A percentile compares a stretch with the other conserved stretches of the same genome.
Evolutionary conservation across 2,329 filamentous ascomycete genomes (phyloP).

Genomic region (Beauveria brongniartii): DNA sequence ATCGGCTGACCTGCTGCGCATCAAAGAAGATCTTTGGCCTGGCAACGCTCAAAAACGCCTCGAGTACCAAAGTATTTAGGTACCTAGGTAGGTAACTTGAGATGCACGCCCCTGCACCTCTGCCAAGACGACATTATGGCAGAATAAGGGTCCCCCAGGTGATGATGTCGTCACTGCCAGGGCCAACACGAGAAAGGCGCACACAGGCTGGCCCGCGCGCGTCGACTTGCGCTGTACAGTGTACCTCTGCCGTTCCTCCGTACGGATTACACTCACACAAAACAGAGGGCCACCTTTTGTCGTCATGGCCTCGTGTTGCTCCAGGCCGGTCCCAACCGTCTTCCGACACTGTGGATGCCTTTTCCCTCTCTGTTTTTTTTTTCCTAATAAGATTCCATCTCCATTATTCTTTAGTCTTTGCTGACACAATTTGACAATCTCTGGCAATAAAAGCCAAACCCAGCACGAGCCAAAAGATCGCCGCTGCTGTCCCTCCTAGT

Average conservation of each 20-base stretch:
- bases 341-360: neutral
- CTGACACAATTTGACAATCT: neutral
- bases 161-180: neutral
- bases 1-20: no score
- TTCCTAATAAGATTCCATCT: neutral
- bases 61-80: neutral
- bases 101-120: neutral
- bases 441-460: no score
- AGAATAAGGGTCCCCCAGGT: neutral
- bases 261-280: neutral
- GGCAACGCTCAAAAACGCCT: neutral
- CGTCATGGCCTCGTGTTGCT: constrained; percentile 1
- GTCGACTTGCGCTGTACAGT: neutral
- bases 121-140: neutral
- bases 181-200: constrained; percentile 1
- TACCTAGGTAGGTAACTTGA: neutral
- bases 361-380: neutral
- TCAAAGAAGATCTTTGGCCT: neutral
- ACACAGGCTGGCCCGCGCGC: no score
- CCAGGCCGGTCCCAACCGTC: neutral
- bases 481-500: neutral
- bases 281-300: neutral
- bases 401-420: neutral
- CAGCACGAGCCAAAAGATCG: neutral
- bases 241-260: no score